Evolutionary conservation across 305 asterid species (phyloP).

Genomic region (Rubia peregrina): DNA sequence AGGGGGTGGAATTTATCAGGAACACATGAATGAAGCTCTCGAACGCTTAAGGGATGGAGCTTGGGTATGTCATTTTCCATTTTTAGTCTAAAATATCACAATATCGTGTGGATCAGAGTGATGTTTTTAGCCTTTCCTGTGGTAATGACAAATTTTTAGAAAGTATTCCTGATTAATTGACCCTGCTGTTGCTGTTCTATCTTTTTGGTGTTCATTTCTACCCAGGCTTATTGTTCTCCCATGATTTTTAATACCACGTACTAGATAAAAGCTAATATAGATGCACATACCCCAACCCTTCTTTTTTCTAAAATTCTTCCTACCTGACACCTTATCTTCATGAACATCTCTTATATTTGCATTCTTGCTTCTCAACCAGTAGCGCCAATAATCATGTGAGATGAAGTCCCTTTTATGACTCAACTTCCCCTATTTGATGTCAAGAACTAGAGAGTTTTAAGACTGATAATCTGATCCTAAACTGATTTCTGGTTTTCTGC

Average conservation of each 20-base stretch:
- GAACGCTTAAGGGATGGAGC: slow-evolving; percentile 74
- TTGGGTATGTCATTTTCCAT: slow-evolving; percentile 52
- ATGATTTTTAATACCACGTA: not conserved
- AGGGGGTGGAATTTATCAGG: slow-evolving; percentile 98
- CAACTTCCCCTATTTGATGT: not conserved
- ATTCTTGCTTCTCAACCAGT: not conserved
- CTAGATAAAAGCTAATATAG: not conserved
- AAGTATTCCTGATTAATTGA: not conserved
- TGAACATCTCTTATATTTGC: not conserved
- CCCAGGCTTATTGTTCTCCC: not conserved
- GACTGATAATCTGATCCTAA: not conserved
- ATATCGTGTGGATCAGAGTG: slow-evolving; percentile 7
- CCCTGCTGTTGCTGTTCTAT: slow-evolving; percentile 1
- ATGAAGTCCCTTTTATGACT: not conserved
- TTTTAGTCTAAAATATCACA: not conserved
- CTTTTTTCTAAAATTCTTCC: not conserved
- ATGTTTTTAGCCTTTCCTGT: not conserved
- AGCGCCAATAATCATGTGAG: not conserved
- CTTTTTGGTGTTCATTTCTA: not conserved
- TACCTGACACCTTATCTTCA: not conserved
- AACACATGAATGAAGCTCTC: slow-evolving; percentile 94
- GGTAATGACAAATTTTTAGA: not conserved
- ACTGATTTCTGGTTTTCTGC: not conserved
- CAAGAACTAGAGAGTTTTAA: no score
- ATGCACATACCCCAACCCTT: not conserved